A percentile compares a stretch with the other conserved stretches of the same genome.
Evolutionary conservation across 2,329 filamentous ascomycete genomes (phyloP).

Genomic region (Trichoderma sp.): DNA sequence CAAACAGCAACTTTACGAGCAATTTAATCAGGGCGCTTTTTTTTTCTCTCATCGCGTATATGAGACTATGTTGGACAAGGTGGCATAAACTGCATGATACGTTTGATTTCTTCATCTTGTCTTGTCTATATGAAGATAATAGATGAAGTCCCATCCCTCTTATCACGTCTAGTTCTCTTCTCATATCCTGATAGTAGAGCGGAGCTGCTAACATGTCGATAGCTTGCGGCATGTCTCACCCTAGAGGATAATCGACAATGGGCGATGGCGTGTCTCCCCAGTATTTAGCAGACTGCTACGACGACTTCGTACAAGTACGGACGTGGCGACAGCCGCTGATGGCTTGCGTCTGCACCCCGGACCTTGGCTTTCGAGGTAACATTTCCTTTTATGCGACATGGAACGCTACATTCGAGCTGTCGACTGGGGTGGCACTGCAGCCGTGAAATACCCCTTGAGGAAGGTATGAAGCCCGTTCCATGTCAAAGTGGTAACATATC

Average conservation of each 20-base stretch:
- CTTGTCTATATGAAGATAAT: background rate
- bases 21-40: background rate
- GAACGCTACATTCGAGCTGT: conserved; percentile 27
- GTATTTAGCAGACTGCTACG: conserved; percentile 12
- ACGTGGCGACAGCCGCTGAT: conserved; percentile 18
- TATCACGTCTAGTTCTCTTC: background rate
- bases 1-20: background rate
- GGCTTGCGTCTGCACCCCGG: conserved; percentile 26
- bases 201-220: background rate
- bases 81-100: background rate
- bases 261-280: background rate
- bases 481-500: conserved; percentile 13
- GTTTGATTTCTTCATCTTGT: background rate
- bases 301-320: background rate
- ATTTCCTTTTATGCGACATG: conserved; percentile 20
- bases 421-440: conserved; percentile 30
- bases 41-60: background rate
- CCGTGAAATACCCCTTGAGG: conserved; percentile 28
- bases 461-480: conserved; percentile 30
- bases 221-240: background rate
- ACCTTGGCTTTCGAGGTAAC: conserved; percentile 26
- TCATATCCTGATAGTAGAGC: background rate
- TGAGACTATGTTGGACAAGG: background rate
- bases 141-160: background rate
- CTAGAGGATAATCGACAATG: background rate